These are phyloP conservation scores for Panus rudis DNA, from an alignment of 768 basidiomycete genomes.

Conservation along the genomic window DNA sequence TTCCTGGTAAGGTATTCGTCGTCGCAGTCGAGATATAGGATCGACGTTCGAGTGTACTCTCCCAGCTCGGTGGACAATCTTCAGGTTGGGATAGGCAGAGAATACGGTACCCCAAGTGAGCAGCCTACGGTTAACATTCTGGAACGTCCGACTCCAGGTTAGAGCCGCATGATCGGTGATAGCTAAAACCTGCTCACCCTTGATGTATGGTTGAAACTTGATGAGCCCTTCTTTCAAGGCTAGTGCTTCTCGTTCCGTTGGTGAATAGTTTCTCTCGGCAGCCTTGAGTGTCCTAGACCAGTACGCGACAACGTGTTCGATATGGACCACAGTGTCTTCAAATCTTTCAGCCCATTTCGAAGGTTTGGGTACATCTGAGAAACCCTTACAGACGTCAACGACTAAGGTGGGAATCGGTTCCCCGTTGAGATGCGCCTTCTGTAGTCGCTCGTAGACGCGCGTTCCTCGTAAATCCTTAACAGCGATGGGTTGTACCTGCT, in stretches of 20 bases:
- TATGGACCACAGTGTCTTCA: constrained; percentile 14
- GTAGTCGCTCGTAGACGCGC: constrained; percentile 13
- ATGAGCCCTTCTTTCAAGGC: constrained; percentile 18
- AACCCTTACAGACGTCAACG: constrained; percentile 1
- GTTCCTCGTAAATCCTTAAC: constrained; percentile 18
- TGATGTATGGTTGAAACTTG: constrained; percentile 20
- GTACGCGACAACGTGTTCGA: constrained; percentile 21
- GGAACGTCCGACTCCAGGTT: constrained; percentile 29
- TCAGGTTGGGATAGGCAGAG: constrained; percentile 27
- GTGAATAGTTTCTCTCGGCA: constrained; percentile 20
- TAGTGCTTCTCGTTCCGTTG: constrained; percentile 19
- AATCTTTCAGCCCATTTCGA: constrained; percentile 10
- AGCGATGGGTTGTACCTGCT: constrained; percentile 19
- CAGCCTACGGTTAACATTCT: constrained; percentile 31
- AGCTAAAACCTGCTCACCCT: constrained; percentile 15
- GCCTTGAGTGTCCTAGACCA: constrained; percentile 19
- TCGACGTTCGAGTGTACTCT: constrained; percentile 35
- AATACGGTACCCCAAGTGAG: too few relatives aligned
- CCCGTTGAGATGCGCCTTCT: constrained; percentile 5
- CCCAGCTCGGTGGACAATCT: constrained; percentile 33
- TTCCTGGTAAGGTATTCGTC: constrained; percentile 14
- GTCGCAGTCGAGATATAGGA: constrained; percentile 27
- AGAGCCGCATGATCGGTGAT: constrained; percentile 22
- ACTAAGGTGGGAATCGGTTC: constrained; percentile 5
- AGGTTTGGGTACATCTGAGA: neutral